These are phyloP conservation scores for Fusarium ramigenum DNA, from an alignment of 2,329 filamentous ascomycete species.

Conservation along the genomic window DNA sequence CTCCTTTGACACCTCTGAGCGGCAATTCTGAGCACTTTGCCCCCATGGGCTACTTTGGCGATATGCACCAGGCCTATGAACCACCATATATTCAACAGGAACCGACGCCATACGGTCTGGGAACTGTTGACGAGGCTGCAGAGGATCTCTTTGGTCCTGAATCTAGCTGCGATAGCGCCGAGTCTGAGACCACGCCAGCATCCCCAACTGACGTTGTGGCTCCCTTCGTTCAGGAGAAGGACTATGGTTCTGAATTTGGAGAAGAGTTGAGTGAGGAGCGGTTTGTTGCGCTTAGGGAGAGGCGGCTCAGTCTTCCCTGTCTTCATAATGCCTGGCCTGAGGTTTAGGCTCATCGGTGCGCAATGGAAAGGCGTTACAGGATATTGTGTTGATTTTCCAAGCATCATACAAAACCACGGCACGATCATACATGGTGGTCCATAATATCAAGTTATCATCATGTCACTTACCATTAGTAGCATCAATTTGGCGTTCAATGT, in stretches of 20 bases:
- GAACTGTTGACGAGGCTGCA: slow-evolving; percentile 41
- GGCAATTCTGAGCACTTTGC: slow-evolving; percentile 46
- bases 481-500: slow-evolving; percentile 7
- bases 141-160: slow-evolving; percentile 24
- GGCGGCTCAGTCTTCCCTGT: slow-evolving; percentile 45
- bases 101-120: slow-evolving; percentile 8
- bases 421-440: not conserved
- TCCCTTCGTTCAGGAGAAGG: not conserved
- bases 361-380: not conserved
- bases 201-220: not conserved
- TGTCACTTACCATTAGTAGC: slow-evolving; percentile 25
- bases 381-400: not conserved
- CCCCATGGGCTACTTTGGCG: slow-evolving; percentile 39
- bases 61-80: not conserved
- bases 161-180: slow-evolving; percentile 1
- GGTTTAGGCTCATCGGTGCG: not conserved
- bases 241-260: not conserved
- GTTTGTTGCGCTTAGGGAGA: slow-evolving; percentile 15
- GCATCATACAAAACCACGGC: not conserved
- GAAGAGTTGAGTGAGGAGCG: not conserved
- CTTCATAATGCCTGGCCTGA: slow-evolving; percentile 41
- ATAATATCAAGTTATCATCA: not conserved
- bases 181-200: not conserved
- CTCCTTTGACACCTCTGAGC: slow-evolving; percentile 41
- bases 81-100: slow-evolving; percentile 1